phyloP scores from a whole-genome alignment of 129 eudicot species.

The Mikania micrantha region DNA sequence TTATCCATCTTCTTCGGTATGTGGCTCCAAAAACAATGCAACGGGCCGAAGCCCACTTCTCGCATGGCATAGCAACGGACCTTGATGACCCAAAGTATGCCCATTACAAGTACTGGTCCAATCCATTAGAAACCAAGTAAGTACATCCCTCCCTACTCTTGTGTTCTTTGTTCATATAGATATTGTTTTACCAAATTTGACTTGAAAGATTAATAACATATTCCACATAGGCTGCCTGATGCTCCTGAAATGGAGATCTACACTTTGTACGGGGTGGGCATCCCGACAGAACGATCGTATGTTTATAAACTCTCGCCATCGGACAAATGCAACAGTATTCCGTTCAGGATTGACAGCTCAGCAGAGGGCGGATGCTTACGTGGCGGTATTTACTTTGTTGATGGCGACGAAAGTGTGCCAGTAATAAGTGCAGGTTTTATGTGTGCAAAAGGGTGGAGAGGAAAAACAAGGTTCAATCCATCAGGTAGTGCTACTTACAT shows the following conservation, averaged over 20 bases:
- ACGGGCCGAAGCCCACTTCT: conserved; percentile 82
- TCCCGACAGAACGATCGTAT: conserved; percentile 81
- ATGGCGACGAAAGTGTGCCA: conserved; percentile 73
- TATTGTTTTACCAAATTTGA: neutral
- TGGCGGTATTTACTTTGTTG: conserved; percentile 63
- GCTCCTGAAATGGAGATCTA: conserved; percentile 90
- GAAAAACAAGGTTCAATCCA: conserved; percentile 71
- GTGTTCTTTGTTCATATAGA: neutral
- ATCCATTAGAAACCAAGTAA: conserved; percentile 93
- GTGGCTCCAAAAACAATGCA: conserved; percentile 84
- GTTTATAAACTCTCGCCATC: conserved; percentile 72
- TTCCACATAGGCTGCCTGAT: conserved; percentile 60
- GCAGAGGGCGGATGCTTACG: conserved; percentile 47
- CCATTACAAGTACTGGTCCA: conserved; percentile 93
- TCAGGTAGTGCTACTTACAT: conserved; percentile 53
- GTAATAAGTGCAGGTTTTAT: conserved; percentile 72
- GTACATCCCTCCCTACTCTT: too few relatives aligned
- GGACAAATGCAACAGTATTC: conserved; percentile 59
- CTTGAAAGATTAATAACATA: neutral
- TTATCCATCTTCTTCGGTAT: conserved; percentile 59
- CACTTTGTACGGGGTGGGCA: conserved; percentile 73
- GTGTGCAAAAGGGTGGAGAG: conserved; percentile 88
- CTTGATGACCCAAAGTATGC: conserved; percentile 76
- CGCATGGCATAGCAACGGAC: conserved; percentile 78
- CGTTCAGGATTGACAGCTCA: conserved; percentile 75